Percentiles rank a stretch among this genome's conserved stretches.
Conservation (phyloP, 345 rosid species). For the Leavenworthia alabamica region DNA sequence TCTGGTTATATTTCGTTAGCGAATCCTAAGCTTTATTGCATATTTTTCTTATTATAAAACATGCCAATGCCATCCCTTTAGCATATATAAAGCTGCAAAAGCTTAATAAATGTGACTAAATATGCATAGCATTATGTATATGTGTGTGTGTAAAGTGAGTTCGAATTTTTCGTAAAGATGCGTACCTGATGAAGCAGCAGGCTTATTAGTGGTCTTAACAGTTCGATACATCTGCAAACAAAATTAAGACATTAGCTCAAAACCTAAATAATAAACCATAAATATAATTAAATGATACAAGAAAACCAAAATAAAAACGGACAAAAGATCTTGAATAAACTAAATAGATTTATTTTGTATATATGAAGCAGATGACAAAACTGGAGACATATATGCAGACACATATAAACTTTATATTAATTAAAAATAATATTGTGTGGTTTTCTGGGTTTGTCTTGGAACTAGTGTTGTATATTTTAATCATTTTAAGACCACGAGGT, state of each 20-base stretch:
- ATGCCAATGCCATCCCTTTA: slow-evolving; percentile 7
- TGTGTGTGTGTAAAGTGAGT: background rate
- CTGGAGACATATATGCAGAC: slow-evolving; percentile 33
- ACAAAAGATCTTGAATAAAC: slow-evolving; percentile 13
- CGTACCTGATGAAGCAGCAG: slow-evolving; percentile 81
- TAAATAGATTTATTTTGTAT: background rate
- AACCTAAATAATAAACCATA: background rate
- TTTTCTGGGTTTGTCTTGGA: slow-evolving; percentile 36
- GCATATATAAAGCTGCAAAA: slow-evolving; percentile 29
- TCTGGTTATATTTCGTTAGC: background rate
- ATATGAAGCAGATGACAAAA: slow-evolving; percentile 17
- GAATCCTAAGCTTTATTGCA: slow-evolving; percentile 4
- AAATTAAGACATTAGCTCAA: background rate
- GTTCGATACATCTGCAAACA: slow-evolving; percentile 79
- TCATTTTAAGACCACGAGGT: slow-evolving; percentile 49
- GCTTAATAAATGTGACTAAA: slow-evolving; percentile 14
- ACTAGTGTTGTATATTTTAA: slow-evolving; percentile 26
- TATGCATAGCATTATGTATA: background rate
- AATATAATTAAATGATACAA: background rate
- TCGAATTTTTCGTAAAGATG: background rate
- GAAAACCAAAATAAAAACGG: background rate
- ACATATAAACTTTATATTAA: slow-evolving; percentile 25
- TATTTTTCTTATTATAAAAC: background rate
- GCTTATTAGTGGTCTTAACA: slow-evolving; percentile 78
- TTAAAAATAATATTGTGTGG: slow-evolving; percentile 24